These are phyloP conservation scores for Myxozyma mucilagina DNA, from an alignment of 805 yeast genomes.

Conservation along the genomic window DNA sequence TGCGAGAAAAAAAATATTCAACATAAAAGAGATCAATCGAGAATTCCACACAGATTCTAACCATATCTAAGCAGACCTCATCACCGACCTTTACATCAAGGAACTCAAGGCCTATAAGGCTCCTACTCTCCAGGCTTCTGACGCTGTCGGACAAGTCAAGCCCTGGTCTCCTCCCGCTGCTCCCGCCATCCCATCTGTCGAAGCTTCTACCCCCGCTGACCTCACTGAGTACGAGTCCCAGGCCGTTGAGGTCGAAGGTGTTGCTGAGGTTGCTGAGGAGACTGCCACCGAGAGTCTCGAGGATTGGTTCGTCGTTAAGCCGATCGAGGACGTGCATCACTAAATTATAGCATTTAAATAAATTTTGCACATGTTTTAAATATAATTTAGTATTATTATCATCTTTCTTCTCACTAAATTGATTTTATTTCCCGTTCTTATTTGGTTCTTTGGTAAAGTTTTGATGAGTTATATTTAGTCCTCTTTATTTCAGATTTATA, in stretches of 20 bases:
- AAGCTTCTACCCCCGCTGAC: slow-evolving; percentile 67
- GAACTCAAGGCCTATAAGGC: slow-evolving; percentile 91
- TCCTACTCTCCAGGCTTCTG: slow-evolving; percentile 66
- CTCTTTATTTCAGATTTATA: no score
- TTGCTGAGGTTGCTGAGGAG: slow-evolving; percentile 50
- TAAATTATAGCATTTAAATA: slow-evolving; percentile 19
- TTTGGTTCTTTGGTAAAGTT: no score
- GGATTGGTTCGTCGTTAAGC: slow-evolving; percentile 48
- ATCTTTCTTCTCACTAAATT: background rate
- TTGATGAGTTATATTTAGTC: no score
- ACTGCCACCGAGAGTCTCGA: slow-evolving; percentile 38
- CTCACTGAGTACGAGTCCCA: slow-evolving; percentile 60
- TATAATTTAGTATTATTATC: background rate
- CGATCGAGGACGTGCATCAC: slow-evolving; percentile 41
- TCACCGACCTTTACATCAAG: slow-evolving; percentile 81
- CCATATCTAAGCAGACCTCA: slow-evolving; percentile 48
- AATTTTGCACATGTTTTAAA: no score
- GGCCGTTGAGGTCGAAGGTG: slow-evolving; percentile 69
- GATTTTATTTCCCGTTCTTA: background rate
- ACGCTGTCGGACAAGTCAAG: slow-evolving; percentile 75
- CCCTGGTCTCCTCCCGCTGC: slow-evolving; percentile 80
- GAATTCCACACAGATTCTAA: background rate
- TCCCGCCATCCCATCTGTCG: slow-evolving; percentile 64
- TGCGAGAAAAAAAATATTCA: background rate
- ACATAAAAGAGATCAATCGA: background rate